Conservation (phyloP, 768 basidiomycete genomes). For the Leccinum disarticulatum region DNA sequence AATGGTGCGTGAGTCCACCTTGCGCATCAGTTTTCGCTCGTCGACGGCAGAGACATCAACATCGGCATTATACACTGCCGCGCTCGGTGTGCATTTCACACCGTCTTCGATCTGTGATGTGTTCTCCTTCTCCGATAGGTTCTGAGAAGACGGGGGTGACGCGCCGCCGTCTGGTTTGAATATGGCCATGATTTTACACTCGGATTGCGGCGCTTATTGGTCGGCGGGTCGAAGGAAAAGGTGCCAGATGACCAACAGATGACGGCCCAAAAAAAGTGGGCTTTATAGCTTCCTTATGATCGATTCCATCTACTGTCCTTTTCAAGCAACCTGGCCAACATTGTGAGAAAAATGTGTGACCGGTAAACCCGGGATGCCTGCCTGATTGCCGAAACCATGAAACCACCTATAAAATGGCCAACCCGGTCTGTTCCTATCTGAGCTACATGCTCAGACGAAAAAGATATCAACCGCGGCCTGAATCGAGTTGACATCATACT, state of each 20-base stretch:
- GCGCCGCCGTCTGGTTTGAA: neutral
- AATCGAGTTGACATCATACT: too few relatives aligned
- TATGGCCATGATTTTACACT: neutral
- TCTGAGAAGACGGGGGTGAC: neutral
- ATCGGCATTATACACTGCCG: slow-evolving; percentile 38
- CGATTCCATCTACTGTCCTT: neutral
- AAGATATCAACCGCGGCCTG: too few relatives aligned
- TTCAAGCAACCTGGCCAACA: too few relatives aligned
- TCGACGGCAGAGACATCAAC: slow-evolving; percentile 62
- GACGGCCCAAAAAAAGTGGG: neutral
- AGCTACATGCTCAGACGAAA: too few relatives aligned
- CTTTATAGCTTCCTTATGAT: neutral
- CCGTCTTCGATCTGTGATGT: neutral
- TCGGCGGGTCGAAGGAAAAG: neutral
- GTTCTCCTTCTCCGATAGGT: slow-evolving; percentile 10
- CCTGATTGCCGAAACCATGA: too few relatives aligned
- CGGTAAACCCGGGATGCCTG: too few relatives aligned
- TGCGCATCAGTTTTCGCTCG: slow-evolving; percentile 67
- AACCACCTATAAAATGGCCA: too few relatives aligned
- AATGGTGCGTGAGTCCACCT: slow-evolving; percentile 64
- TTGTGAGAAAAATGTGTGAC: too few relatives aligned
- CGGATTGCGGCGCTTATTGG: neutral
- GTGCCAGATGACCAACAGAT: neutral
- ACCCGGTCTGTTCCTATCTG: too few relatives aligned
- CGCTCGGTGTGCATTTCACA: neutral